These are phyloP conservation scores for Penicillium macrosclerotiorum DNA, from an alignment of 495 filamentous ascomycete species.

Conservation along the genomic window DNA sequence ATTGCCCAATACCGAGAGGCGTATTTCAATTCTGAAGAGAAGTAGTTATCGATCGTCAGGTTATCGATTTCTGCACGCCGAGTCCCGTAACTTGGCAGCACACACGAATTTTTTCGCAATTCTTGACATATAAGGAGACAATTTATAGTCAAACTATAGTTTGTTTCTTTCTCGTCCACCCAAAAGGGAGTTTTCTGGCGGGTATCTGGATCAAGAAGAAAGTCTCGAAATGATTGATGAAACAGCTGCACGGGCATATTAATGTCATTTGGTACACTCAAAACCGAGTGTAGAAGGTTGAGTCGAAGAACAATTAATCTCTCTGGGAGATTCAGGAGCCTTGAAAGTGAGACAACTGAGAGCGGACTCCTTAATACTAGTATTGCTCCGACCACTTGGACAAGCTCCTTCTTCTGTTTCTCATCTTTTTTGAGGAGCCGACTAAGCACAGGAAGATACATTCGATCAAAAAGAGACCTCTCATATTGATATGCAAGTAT, in stretches of 20 bases:
- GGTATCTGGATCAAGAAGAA: conserved; percentile 3
- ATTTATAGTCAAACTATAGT: background rate
- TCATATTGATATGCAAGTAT: background rate
- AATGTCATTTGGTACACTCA: background rate
- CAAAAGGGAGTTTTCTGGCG: conserved; percentile 9
- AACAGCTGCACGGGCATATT: background rate
- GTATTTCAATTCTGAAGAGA: conserved; percentile 36
- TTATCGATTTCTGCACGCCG: conserved; percentile 23
- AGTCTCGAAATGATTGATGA: conserved; percentile 8
- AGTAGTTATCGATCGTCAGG: conserved; percentile 13
- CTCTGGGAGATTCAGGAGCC: background rate
- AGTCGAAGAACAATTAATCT: background rate
- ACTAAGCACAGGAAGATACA: conserved; percentile 4
- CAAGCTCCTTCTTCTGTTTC: background rate
- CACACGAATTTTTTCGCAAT: conserved; percentile 38
- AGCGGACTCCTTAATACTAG: conserved; percentile 3
- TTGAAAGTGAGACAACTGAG: background rate
- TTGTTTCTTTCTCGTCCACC: conserved; percentile 2
- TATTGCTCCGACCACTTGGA: conserved; percentile 2
- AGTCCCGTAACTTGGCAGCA: conserved; percentile 20
- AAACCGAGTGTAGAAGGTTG: background rate
- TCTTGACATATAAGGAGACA: conserved; percentile 30
- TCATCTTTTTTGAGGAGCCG: background rate
- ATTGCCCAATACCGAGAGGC: conserved; percentile 47
- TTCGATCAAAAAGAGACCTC: background rate